Evolutionary conservation across 2,329 filamentous ascomycete species (phyloP), one percentile per base, ranked within the genome.

Genomic region (Byssoonygena ceratinophila): DNA sequence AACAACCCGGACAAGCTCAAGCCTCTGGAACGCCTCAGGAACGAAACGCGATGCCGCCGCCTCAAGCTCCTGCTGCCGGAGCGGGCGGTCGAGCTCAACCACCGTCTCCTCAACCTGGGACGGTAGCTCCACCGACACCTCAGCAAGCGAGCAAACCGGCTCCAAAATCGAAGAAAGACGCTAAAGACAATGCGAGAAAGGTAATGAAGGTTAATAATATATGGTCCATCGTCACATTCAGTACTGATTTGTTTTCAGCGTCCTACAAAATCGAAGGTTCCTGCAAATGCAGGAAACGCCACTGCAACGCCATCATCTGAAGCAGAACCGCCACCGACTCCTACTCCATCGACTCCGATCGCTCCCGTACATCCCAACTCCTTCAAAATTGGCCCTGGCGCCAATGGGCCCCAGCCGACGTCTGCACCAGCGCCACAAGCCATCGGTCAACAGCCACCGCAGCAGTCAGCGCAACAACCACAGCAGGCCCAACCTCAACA

Each of bases 51-150:
- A 76, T 76, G 74, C 73, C 73, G 46, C 74, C 74, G 27, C 74
- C 74, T 36, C 71, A 73, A 56, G 70, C 68, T 46, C 73, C 71
- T 7, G 66, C 71, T 3, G 63, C 64, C 36, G 69, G 65, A 16
- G 49, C 45, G 46, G 61, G 64, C 54, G 70, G 69, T 46, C 69
- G 71, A 29, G 63, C 65, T 22, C 68, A 70, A 56, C 68, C 70
- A 14, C 63, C 66, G 20, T 75, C 74, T 51, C 73, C 73, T 46
- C 66, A 72, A 52, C 68, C 67, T n/a, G 65, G 63, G 40, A 59
- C 61, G 16, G 68, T 71, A 52, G 78, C 78, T 18, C 79, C 80
- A 14, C 80, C 80, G 4, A 83, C 81, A 4, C 81, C 81, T 1
- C 78, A 76, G 55, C 79, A 80, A 63, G 61, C 68, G n/a, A 77